phyloP scores from a whole-genome alignment of 169 alveolate genomes.

The Ichthyophthirius multifiliis region DNA sequence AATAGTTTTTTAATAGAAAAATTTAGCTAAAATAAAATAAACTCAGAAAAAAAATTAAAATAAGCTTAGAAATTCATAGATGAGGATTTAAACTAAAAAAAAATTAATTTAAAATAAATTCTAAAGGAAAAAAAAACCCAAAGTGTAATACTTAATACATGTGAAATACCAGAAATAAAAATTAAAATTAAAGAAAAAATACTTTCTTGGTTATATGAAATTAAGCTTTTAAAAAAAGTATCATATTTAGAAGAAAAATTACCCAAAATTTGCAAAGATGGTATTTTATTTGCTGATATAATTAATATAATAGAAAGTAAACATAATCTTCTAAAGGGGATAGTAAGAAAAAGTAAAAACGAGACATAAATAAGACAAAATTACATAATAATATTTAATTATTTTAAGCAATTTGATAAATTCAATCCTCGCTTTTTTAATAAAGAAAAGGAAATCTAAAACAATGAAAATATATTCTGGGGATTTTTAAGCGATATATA shows the following conservation, averaged over 20 bases:
- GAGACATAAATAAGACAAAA: neutral
- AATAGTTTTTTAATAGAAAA: neutral
- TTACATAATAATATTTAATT: neutral
- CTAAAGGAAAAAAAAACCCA: neutral
- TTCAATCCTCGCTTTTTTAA: neutral
- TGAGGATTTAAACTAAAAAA: neutral
- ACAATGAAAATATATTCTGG: slow-evolving; percentile 3
- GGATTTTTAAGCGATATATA: neutral
- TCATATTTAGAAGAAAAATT: neutral
- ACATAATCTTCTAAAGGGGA: neutral
- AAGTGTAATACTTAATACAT: neutral
- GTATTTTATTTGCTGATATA: neutral
- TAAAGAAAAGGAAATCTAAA: neutral
- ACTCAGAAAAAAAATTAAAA: neutral
- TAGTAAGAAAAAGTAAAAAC: neutral
- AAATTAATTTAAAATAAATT: neutral
- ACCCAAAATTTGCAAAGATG: neutral
- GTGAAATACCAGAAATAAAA: neutral
- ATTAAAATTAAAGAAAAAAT: neutral
- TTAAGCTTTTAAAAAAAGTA: neutral
- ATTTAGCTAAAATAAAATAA: neutral
- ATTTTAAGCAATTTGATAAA: neutral
- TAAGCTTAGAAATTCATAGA: neutral
- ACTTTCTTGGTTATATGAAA: neutral
- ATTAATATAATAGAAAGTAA: neutral